These are phyloP conservation scores for Limtongia smithiae DNA, from an alignment of 805 yeast species.

Conservation along the genomic window DNA sequence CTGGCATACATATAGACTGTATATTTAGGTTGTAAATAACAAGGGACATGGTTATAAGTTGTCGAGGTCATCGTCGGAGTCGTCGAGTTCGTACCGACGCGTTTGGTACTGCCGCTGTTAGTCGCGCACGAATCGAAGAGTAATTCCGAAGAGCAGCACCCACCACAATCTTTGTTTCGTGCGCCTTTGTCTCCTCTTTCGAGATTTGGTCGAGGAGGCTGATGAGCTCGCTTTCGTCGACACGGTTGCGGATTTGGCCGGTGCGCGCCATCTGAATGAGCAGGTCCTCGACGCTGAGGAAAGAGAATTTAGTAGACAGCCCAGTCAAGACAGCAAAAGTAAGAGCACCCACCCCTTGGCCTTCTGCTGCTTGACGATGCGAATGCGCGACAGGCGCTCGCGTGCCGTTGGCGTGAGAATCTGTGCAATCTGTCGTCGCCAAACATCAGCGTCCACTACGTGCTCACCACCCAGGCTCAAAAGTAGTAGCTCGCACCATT, in stretches of 20 bases:
- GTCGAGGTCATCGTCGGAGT: slow-evolving; percentile 22
- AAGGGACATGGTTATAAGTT: not conserved
- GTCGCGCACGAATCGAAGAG: not conserved
- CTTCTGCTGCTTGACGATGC: slow-evolving; percentile 86
- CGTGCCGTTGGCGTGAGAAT: slow-evolving; percentile 78
- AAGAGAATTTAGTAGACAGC: not conserved
- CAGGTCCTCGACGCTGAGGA: slow-evolving; percentile 63
- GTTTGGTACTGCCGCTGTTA: slow-evolving; percentile 18
- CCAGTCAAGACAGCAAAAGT: not conserved
- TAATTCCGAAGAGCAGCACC: not conserved
- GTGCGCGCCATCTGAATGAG: slow-evolving; percentile 65
- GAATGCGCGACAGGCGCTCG: slow-evolving; percentile 79
- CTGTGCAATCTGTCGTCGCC: slow-evolving; percentile 55
- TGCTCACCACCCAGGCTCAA: not conserved
- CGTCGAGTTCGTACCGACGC: slow-evolving; percentile 16
- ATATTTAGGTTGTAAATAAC: too few relatives aligned
- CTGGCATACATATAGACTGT: too few relatives aligned
- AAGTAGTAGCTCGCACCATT: slow-evolving; percentile 11
- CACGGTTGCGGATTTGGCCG: slow-evolving; percentile 70
- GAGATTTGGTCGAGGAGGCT: slow-evolving; percentile 79
- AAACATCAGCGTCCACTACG: not conserved
- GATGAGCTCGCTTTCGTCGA: slow-evolving; percentile 80
- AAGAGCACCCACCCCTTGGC: slow-evolving; percentile 53
- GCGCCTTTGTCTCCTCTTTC: slow-evolving; percentile 54
- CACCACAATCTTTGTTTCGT: slow-evolving; percentile 59